Base-by-base conservation (phyloP, 768 basidiomycete genomes). In the Calocybe gangraenosa region DNA sequence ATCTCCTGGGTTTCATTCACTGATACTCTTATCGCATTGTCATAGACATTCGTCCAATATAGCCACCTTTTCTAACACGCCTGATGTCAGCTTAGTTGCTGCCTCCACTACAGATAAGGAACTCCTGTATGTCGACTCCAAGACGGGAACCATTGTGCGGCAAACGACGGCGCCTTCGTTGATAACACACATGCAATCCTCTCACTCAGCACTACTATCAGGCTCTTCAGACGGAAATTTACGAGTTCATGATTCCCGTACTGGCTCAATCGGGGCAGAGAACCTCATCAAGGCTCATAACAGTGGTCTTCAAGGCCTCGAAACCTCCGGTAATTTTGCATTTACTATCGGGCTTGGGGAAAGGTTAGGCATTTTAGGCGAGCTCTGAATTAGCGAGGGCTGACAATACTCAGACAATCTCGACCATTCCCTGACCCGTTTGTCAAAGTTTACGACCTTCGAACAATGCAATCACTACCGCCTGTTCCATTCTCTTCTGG, bases 371-470 rank as follows among this genome's bases (percentile, higher is more conserved):
- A 25, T 25, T 34, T 36, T n/a, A 32, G 21, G 14, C 6, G 30
- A 14, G 7, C 14, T n/a, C n/a, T 42, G 2, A 17, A 3, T 33
- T 40, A n/a, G 5, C 6, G 25, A 28, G 23, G 10, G 10, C 33
- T 37, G 7, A 31, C 41, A 11, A 17, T 9, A 21, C 15, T 47
- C 57, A 96, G 94, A 62, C 91, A 89, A 64, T 83, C 86, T 6
- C 83, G 87, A 37, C 92, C 94, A 3, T 78, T 86, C 44, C 87
- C 90, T 0, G 95, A 97, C 61, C 90, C 92, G 2, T 71, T 93
- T 25, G 91, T 99, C 51, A 96, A 95, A 65, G 74, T 97, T 10
- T 96, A 87, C 56, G 95, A 99, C 62, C 57, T 91, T 22, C 84
- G 95, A 22, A 89, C 76, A 18, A 79, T 97, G 72, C 77, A 80